Percentiles rank a stretch among this genome's conserved stretches.
Conservation (phyloP, 345 rosid genomes). For the Ceriops zippeliana region DNA sequence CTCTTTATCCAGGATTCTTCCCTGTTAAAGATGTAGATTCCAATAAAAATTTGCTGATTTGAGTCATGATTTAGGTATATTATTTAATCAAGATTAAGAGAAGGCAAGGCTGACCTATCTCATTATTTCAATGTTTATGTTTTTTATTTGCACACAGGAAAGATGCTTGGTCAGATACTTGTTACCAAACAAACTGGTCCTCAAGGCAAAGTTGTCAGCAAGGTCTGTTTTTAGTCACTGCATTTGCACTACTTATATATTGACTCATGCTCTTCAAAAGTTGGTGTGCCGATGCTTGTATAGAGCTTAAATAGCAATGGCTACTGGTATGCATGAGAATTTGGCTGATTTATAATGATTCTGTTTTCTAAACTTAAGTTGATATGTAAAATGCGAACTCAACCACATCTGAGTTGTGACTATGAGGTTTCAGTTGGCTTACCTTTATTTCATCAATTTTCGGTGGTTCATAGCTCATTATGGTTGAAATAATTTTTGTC, state of each 20-base stretch:
- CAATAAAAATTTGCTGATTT: too few relatives aligned
- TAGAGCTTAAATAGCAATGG: not conserved
- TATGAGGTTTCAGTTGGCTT: not conserved
- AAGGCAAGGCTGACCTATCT: not conserved
- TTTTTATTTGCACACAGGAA: conserved; percentile 44
- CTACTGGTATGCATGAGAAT: too few relatives aligned
- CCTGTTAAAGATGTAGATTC: too few relatives aligned
- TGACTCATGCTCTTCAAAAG: not conserved
- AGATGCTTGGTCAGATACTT: conserved; percentile 95
- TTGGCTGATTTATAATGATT: too few relatives aligned
- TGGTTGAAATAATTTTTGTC: not conserved
- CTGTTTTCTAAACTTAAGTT: too few relatives aligned
- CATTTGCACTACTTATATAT: not conserved
- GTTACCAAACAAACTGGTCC: conserved; percentile 98
- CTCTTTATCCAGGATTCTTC: too few relatives aligned
- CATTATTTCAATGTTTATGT: not conserved
- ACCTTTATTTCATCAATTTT: not conserved
- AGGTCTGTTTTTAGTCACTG: conserved; percentile 47
- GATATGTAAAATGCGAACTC: not conserved
- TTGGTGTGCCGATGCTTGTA: not conserved
- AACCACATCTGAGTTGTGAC: not conserved
- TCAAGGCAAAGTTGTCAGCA: conserved; percentile 97
- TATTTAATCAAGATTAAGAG: too few relatives aligned
- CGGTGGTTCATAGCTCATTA: not conserved
- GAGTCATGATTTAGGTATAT: too few relatives aligned